A percentile compares a stretch with the other conserved stretches of the same genome.
phyloP scores from a whole-genome alignment of 1,284 basidiomycete species.

The Chalciporus piperatoides region DNA sequence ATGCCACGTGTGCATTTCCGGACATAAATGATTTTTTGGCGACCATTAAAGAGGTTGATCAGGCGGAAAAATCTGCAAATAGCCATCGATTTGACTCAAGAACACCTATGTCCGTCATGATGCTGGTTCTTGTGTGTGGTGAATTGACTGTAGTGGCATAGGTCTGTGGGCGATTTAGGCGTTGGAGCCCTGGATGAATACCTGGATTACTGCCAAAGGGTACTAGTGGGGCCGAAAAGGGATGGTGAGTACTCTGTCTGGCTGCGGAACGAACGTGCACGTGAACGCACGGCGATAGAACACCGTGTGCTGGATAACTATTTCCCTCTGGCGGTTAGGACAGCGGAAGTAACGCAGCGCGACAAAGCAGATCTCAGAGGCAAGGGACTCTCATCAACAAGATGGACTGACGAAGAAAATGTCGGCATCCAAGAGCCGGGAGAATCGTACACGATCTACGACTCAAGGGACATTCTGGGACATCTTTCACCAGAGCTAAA shows the following conservation, averaged over 20 bases:
- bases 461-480: slow-evolving; percentile 56
- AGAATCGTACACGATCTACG: slow-evolving; percentile 56
- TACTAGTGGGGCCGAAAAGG: slow-evolving; percentile 39
- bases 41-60: slow-evolving; percentile 41
- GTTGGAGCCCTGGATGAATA: slow-evolving; percentile 61
- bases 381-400: slow-evolving; percentile 30
- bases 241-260: slow-evolving; percentile 21
- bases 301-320: slow-evolving; percentile 36
- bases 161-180: slow-evolving; percentile 54
- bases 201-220: slow-evolving; percentile 60
- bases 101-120: slow-evolving; percentile 32
- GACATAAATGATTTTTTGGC: slow-evolving; percentile 49
- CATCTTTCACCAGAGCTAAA: slow-evolving; percentile 47
- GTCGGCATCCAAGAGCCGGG: slow-evolving; percentile 43
- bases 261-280: slow-evolving; percentile 13
- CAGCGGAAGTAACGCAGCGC: background rate
- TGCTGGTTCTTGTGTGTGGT: slow-evolving; percentile 7
- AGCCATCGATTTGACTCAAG: slow-evolving; percentile 36
- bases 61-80: slow-evolving; percentile 31
- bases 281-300: slow-evolving; percentile 17
- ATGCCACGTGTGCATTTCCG: slow-evolving; percentile 66
- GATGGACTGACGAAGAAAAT: slow-evolving; percentile 18
- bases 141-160: slow-evolving; percentile 29
- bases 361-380: slow-evolving; percentile 5
- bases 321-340: slow-evolving; percentile 38